phyloP scores from a whole-genome alignment of 169 alveolate species.

The Besnoitia besnoiti region DNA sequence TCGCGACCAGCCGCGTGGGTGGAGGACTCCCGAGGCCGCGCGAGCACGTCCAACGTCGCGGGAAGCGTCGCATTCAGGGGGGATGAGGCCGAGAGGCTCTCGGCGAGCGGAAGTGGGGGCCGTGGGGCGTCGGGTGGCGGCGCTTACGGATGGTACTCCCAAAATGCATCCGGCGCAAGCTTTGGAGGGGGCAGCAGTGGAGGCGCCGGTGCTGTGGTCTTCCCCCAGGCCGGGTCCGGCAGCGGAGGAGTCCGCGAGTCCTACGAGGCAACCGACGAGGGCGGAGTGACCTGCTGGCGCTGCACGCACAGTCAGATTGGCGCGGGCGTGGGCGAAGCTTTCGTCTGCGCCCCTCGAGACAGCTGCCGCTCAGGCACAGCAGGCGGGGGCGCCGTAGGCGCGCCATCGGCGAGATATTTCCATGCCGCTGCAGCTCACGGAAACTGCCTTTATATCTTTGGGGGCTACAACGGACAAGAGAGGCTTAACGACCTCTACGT shows the following conservation, averaged over 20 bases:
- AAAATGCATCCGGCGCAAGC: neutral
- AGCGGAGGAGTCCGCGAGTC: neutral
- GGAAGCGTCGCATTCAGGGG: too few relatives aligned
- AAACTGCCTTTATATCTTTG: conserved; percentile 77
- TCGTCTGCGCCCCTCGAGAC: neutral
- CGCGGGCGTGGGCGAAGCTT: neutral
- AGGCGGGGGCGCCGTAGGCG: neutral
- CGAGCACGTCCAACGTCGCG: too few relatives aligned
- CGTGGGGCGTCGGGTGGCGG: neutral
- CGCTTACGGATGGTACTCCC: neutral
- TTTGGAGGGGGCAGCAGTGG: neutral
- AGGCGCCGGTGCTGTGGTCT: neutral
- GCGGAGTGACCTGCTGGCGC: neutral
- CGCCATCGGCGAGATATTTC: conserved; percentile 87
- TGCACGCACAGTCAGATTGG: neutral
- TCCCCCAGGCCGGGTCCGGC: neutral
- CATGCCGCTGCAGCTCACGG: conserved; percentile 85
- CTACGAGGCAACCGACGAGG: neutral
- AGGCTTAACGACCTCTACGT: conserved; percentile 87
- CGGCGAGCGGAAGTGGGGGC: neutral
- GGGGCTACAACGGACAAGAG: conserved; percentile 89
- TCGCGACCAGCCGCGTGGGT: too few relatives aligned
- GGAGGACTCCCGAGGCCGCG: too few relatives aligned
- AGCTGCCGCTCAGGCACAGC: neutral
- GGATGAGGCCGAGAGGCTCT: too few relatives aligned